Percentiles rank a stretch among this genome's conserved stretches.
These are phyloP conservation scores for Phytophthora europaea DNA, from an alignment of 352 stramenopile genomes.

Conservation along the genomic window DNA sequence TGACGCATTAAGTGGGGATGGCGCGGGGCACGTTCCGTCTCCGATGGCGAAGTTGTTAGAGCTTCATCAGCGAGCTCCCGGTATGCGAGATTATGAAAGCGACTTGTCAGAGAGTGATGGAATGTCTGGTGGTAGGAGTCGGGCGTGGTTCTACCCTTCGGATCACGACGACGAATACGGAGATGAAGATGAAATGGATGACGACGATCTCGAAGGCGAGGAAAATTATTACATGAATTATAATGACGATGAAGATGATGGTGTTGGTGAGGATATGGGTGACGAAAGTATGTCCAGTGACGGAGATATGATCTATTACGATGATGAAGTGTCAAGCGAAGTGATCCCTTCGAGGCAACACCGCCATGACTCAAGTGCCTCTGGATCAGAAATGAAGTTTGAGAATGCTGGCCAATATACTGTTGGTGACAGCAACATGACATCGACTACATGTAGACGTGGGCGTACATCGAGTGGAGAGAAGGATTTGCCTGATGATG, in stretches of 20 bases:
- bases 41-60: slow-evolving; percentile 70
- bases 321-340: slow-evolving; percentile 20
- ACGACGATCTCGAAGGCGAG: slow-evolving; percentile 66
- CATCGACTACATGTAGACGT: background rate
- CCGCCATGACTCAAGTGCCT: slow-evolving; percentile 43
- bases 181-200: slow-evolving; percentile 56
- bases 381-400: slow-evolving; percentile 47
- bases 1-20: slow-evolving; percentile 7
- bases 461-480: slow-evolving; percentile 17
- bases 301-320: slow-evolving; percentile 30
- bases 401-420: slow-evolving; percentile 5
- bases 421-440: background rate
- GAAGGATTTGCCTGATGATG: slow-evolving; percentile 20
- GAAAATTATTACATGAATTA: slow-evolving; percentile 67
- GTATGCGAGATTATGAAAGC: slow-evolving; percentile 50
- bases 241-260: slow-evolving; percentile 68
- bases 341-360: slow-evolving; percentile 33
- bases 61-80: slow-evolving; percentile 43
- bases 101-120: slow-evolving; percentile 62
- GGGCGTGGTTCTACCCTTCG: slow-evolving; percentile 55
- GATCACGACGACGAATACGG: slow-evolving; percentile 56
- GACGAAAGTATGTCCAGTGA: slow-evolving; percentile 54
- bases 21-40: slow-evolving; percentile 27
- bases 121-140: slow-evolving; percentile 25
- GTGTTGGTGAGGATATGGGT: slow-evolving; percentile 33